Evolutionary conservation across 805 yeast species (phyloP), one percentile per base, ranked within the genome.

Genomic region (Tetrapisispora arboricola): DNA sequence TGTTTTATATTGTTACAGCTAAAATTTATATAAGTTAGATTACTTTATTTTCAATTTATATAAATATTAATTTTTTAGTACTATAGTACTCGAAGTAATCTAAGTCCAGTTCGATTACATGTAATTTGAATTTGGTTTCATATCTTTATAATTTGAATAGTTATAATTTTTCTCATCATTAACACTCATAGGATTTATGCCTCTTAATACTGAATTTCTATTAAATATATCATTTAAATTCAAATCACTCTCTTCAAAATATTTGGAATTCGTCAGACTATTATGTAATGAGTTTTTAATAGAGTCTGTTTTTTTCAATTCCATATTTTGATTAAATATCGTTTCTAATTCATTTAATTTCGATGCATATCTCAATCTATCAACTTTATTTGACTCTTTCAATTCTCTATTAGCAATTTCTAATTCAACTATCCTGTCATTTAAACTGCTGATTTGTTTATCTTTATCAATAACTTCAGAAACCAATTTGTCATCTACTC

Each of bases 311-410:
- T 25, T 17, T n/a, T 28, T 18, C 9, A 36, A 7, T 11, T 26
- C 17, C 4, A 13, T 10, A 21, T 25, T 25, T 31, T 7, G 10
- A 25, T 16, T 8, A 8, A 54, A 32, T 38, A 45, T 38, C 11
- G 28, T 26, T 40, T 63, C 63, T n/a, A 64, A 46, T 27, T 58
- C 62, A 36, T 44, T 44, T 6, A 62, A 57, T 10, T 52, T 47
- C 13, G 54, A 46, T 13, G 60, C 51, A 32, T 55, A 57, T 10
- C 40, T 50, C 12, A 44, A 35, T 4, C 15, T 35, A n/a, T 40
- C 43, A 7, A 35, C 4, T 19, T 40, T 31, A 10, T 21, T 33
- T 30, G 36, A 30, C 12, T 29, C 26, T 20, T 13, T 35, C 20
- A 41, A 28, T 26, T 41, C 20, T 25, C 28, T 22, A 11, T 34